A percentile compares a stretch with the other conserved stretches of the same genome.
phyloP scores from a whole-genome alignment of 1,139 yeast genomes.

The Saccharomyces hybrid region DNA sequence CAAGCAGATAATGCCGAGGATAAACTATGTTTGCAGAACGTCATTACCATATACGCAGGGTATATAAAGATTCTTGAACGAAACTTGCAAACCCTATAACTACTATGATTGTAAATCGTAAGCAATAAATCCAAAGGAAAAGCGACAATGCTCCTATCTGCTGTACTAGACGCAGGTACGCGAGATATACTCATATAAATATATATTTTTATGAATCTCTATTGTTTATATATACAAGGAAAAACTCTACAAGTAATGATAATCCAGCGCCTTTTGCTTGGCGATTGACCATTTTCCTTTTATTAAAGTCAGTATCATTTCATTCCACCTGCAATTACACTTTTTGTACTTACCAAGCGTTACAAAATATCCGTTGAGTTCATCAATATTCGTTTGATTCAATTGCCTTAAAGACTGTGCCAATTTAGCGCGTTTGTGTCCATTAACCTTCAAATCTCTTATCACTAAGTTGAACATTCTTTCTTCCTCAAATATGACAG shows the following conservation, averaged over 20 bases:
- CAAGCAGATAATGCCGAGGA: slow-evolving; percentile 12
- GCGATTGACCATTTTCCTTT: slow-evolving; percentile 34
- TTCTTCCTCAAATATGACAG: slow-evolving; percentile 33
- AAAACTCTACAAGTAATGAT: slow-evolving; percentile 1
- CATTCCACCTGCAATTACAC: slow-evolving; percentile 42
- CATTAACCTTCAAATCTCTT: slow-evolving; percentile 38
- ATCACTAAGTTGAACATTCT: slow-evolving; percentile 41
- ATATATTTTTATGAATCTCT: background rate
- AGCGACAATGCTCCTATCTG: background rate
- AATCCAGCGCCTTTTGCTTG: slow-evolving; percentile 16
- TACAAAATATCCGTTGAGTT: slow-evolving; percentile 59
- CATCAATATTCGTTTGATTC: slow-evolving; percentile 53
- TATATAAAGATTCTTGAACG: slow-evolving; percentile 20
- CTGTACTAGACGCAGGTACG: too few species aligned
- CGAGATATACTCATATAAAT: background rate
- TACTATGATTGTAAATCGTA: background rate
- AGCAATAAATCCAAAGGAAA: background rate
- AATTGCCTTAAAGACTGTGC: slow-evolving; percentile 51
- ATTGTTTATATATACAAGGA: background rate
- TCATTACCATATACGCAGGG: slow-evolving; percentile 16
- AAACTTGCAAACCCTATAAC: slow-evolving; percentile 9
- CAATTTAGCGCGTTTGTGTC: slow-evolving; percentile 58
- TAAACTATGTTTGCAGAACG: slow-evolving; percentile 9
- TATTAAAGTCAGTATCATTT: slow-evolving; percentile 42
- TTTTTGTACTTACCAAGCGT: slow-evolving; percentile 42